Conservation (phyloP, 2,329 filamentous ascomycete genomes). For the Dactylellina cionopaga region DNA sequence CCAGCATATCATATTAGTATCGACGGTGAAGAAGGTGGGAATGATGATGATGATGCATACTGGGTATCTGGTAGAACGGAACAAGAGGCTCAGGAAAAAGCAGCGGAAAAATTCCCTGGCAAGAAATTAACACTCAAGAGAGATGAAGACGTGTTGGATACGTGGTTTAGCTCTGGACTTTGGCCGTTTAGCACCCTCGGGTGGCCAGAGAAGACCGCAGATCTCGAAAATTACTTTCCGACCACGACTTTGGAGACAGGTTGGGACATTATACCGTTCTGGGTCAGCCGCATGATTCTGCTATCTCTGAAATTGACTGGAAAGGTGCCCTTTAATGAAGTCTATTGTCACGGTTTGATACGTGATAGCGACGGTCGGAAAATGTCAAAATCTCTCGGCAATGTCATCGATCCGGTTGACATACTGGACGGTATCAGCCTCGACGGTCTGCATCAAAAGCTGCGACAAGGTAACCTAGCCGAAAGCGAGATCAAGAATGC, state of each 20-base stretch:
- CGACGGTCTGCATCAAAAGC: constrained; percentile 21
- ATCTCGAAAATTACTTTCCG: constrained; percentile 53
- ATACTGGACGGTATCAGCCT: constrained; percentile 53
- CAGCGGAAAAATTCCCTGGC: not conserved
- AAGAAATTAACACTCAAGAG: constrained; percentile 44
- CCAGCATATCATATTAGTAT: constrained; percentile 54
- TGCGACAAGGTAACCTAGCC: constrained; percentile 3
- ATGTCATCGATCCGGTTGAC: constrained; percentile 55
- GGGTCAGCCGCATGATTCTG: constrained; percentile 56
- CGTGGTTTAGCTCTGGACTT: constrained; percentile 56
- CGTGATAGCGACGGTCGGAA: constrained; percentile 54
- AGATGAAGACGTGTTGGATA: constrained; percentile 56
- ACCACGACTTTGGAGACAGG: constrained; percentile 56
- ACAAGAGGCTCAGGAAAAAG: constrained; percentile 29
- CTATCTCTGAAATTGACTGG: constrained; percentile 55
- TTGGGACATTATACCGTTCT: constrained; percentile 55
- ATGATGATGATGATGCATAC: constrained; percentile 2
- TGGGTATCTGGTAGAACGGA: constrained; percentile 54
- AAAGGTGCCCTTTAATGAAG: constrained; percentile 55
- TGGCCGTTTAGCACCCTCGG: constrained; percentile 55
- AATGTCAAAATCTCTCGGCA: constrained; percentile 57
- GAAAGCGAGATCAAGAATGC: constrained; percentile 1
- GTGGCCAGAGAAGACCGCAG: constrained; percentile 49
- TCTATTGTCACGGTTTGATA: constrained; percentile 55
- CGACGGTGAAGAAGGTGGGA: constrained; percentile 8